phyloP scores from a whole-genome alignment of 108 stramenopile species.

The Skeletonema grethae region DNA sequence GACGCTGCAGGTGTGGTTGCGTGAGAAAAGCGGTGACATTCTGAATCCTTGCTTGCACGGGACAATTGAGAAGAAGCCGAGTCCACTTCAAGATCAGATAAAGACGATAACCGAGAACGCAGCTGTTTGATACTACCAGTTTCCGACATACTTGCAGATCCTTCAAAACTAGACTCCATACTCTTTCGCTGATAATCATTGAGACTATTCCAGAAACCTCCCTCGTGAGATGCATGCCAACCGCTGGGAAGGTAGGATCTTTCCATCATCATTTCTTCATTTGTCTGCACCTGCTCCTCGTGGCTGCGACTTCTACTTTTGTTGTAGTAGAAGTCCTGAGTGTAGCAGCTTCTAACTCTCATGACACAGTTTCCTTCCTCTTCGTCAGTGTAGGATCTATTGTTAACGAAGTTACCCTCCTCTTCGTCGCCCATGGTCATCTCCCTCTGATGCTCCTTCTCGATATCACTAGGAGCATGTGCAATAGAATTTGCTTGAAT shows the following conservation, averaged over 20 bases:
- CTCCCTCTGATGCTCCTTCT: not conserved
- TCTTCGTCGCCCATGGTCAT: not conserved
- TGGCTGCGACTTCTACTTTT: not conserved
- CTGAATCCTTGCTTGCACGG: not conserved
- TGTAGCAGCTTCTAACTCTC: not conserved
- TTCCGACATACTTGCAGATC: not conserved
- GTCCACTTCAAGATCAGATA: not conserved
- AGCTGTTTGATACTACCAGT: not conserved
- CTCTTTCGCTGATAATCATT: not conserved
- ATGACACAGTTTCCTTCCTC: not conserved
- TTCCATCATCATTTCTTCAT: not conserved
- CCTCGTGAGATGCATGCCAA: slow-evolving; percentile 1
- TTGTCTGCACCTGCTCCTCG: not conserved
- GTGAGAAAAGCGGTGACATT: not conserved
- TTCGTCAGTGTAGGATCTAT: not conserved
- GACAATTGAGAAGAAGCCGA: not conserved
- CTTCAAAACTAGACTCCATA: slow-evolving; percentile 1
- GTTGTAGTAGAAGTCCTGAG: slow-evolving; percentile 2
- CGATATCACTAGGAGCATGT: not conserved
- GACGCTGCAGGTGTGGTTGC: not conserved
- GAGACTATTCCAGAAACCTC: slow-evolving; percentile 3
- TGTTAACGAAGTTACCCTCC: not conserved
- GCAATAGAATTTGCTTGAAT: not conserved
- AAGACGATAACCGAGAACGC: not conserved
- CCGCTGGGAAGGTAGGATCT: not conserved